phyloP scores from a whole-genome alignment of 2,329 filamentous ascomycete species.

The Diaporthe destruens region DNA sequence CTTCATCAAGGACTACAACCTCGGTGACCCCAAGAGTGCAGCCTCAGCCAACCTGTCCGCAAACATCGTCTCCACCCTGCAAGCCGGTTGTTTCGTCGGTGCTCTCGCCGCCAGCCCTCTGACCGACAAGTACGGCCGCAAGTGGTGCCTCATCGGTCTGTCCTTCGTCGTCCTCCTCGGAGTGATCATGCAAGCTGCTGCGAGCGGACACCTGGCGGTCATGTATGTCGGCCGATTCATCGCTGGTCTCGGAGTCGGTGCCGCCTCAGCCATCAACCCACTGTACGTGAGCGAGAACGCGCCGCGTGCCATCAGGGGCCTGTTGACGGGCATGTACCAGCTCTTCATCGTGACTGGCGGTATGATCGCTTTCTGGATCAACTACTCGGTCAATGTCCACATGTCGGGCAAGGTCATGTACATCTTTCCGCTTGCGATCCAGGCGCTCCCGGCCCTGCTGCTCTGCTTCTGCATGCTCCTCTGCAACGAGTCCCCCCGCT shows the following conservation, averaged over 20 bases:
- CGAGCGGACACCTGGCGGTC: conserved; percentile 66
- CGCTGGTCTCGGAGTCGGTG: conserved; percentile 61
- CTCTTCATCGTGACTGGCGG: conserved; percentile 60
- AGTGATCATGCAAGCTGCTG: conserved; percentile 71
- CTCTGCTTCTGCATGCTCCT: conserved; percentile 71
- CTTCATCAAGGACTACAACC: conserved; percentile 59
- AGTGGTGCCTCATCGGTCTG: conserved; percentile 64
- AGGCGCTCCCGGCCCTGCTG: conserved; percentile 71
- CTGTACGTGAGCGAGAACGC: conserved; percentile 61
- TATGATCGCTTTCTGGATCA: conserved; percentile 62
- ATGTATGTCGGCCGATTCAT: conserved; percentile 73
- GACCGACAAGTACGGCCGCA: conserved; percentile 67
- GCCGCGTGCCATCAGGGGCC: conserved; percentile 58
- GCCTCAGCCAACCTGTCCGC: conserved; percentile 68
- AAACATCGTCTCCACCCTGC: conserved; percentile 73
- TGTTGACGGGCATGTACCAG: conserved; percentile 59
- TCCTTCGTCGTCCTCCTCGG: conserved; percentile 69
- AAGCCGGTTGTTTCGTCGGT: conserved; percentile 57
- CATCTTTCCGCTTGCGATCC: conserved; percentile 72
- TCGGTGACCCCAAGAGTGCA: conserved; percentile 55
- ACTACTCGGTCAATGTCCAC: conserved; percentile 50
- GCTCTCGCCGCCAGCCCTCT: conserved; percentile 62
- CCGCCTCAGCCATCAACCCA: conserved; percentile 58
- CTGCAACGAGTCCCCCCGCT: conserved; percentile 74
- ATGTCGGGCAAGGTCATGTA: conserved; percentile 56